Conservation (phyloP, 805 yeast species). For the Candida ipomoeae region DNA sequence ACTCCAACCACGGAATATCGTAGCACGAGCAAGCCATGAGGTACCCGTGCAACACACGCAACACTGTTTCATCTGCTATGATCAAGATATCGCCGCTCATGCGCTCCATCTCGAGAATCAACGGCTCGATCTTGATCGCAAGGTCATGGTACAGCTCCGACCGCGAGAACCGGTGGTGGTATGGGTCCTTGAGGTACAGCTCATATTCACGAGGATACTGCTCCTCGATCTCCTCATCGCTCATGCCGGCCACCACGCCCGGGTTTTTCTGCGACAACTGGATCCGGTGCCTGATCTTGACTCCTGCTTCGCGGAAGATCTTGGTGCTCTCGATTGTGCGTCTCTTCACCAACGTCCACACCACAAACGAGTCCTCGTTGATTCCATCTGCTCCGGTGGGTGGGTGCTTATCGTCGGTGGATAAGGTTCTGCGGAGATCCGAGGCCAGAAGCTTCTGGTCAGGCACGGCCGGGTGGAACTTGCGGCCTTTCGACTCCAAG, state of each 20-base stretch:
- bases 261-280: slow-evolving; percentile 87
- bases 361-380: slow-evolving; percentile 60
- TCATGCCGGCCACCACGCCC: slow-evolving; percentile 74
- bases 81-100: slow-evolving; percentile 82
- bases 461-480: not conserved
- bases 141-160: slow-evolving; percentile 95
- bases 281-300: slow-evolving; percentile 68
- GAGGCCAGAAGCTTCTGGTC: not conserved
- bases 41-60: slow-evolving; percentile 89
- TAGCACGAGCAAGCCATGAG: slow-evolving; percentile 85
- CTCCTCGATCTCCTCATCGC: slow-evolving; percentile 53
- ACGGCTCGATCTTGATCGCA: slow-evolving; percentile 90
- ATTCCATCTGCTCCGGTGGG: slow-evolving; percentile 54
- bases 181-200: slow-evolving; percentile 70
- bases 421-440: slow-evolving; percentile 15
- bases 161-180: slow-evolving; percentile 87
- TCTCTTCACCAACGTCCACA: slow-evolving; percentile 93
- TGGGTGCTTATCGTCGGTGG: slow-evolving; percentile 39
- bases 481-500: slow-evolving; percentile 32
- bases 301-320: slow-evolving; percentile 58
- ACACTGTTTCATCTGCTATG: slow-evolving; percentile 88
- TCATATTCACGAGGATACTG: slow-evolving; percentile 67
- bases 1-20: slow-evolving; percentile 77
- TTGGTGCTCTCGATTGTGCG: slow-evolving; percentile 79
- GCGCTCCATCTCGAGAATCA: slow-evolving; percentile 90